These are phyloP conservation scores for Aspergillus asperescens DNA, from an alignment of 495 filamentous ascomycete species.

Conservation along the genomic window DNA sequence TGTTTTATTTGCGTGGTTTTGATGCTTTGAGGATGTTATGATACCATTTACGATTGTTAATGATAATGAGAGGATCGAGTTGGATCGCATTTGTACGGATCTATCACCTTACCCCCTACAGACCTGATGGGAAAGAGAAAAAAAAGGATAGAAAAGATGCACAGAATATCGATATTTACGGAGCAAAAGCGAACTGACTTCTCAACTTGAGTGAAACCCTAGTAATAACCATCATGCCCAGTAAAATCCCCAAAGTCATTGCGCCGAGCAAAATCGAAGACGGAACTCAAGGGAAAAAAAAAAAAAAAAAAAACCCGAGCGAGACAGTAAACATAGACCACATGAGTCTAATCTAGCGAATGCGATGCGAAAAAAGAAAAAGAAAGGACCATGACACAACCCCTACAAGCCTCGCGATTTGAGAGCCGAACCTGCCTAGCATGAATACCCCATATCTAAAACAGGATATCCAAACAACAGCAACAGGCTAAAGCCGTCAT, in stretches of 20 bases:
- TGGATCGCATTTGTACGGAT: no score
- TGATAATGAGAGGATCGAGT: slow-evolving; percentile 1
- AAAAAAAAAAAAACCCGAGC: not conserved
- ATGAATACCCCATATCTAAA: slow-evolving; percentile 26
- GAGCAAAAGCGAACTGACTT: not conserved
- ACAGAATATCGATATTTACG: not conserved
- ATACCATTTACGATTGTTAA: slow-evolving; percentile 2
- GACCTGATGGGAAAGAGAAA: not conserved
- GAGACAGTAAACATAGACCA: not conserved
- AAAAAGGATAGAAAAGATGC: not conserved
- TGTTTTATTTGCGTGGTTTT: not conserved
- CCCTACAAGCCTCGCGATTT: no score
- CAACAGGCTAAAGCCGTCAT: slow-evolving; percentile 48
- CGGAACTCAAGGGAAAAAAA: not conserved
- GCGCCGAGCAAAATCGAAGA: not conserved
- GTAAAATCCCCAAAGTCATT: not conserved
- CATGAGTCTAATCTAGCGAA: not conserved
- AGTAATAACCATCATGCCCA: not conserved
- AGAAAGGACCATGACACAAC: no score
- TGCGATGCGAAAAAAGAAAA: not conserved
- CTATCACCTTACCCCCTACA: not conserved
- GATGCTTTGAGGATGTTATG: not conserved
- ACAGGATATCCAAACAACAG: slow-evolving; percentile 52
- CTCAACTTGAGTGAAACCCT: not conserved
- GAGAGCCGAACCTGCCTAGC: not conserved